Conservation (phyloP, 2,329 filamentous ascomycete species). For the Pyrenochaeta sp. region DNA sequence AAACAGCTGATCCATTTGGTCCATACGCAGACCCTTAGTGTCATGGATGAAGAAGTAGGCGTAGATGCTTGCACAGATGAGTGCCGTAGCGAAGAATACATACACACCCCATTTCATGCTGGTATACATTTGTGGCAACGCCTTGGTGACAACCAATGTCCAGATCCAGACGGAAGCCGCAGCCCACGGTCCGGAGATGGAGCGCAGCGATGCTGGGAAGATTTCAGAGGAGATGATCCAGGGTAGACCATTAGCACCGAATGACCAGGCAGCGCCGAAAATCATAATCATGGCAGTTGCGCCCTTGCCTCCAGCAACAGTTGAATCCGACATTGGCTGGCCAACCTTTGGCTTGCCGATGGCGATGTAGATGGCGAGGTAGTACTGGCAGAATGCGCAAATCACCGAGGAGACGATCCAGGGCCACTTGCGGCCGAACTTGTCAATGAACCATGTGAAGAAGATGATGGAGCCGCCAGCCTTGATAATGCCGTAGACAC, state of each 20-base stretch:
- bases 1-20: constrained; percentile 51
- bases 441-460: constrained; percentile 50
- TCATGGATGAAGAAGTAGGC: constrained; percentile 53
- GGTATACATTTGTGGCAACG: constrained; percentile 52
- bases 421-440: constrained; percentile 47
- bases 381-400: constrained; percentile 50
- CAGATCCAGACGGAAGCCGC: constrained; percentile 50
- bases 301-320: constrained; percentile 49
- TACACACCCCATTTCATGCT: constrained; percentile 51
- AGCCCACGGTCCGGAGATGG: constrained; percentile 50
- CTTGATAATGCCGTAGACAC: constrained; percentile 50
- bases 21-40: constrained; percentile 49
- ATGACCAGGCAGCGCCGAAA: constrained; percentile 46
- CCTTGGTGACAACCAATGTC: constrained; percentile 52
- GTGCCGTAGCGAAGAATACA: constrained; percentile 52
- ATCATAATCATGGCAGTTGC: constrained; percentile 54
- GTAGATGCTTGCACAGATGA: constrained; percentile 49
- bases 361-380: constrained; percentile 48
- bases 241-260: constrained; percentile 52
- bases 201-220: constrained; percentile 51
- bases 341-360: constrained; percentile 43
- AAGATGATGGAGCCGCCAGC: constrained; percentile 48
- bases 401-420: constrained; percentile 49
- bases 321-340: constrained; percentile 38
- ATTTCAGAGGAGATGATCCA: constrained; percentile 58